These are phyloP conservation scores for Davidsoniella virescens DNA, from an alignment of 2,329 filamentous ascomycete species.

Conservation along the genomic window DNA sequence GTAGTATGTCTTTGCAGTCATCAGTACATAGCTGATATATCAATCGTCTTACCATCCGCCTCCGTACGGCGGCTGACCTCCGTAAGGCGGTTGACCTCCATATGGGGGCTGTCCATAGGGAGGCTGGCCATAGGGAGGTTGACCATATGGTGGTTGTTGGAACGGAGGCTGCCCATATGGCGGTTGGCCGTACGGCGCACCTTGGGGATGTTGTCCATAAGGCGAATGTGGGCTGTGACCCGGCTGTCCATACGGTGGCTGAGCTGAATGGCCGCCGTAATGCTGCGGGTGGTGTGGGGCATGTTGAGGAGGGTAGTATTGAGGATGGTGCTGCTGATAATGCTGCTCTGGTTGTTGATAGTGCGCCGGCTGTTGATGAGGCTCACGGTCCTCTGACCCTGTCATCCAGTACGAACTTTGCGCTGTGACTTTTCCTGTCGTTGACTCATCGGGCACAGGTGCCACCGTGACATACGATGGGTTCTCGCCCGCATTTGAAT, in stretches of 20 bases:
- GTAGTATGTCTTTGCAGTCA: too few species aligned
- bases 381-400: neutral
- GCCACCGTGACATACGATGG: neutral
- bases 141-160: constrained; percentile 1
- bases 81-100: neutral
- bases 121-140: neutral
- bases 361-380: neutral
- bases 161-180: neutral
- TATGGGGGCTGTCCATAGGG: neutral
- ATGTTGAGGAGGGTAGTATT: neutral
- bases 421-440: neutral
- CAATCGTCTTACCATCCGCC: constrained; percentile 1
- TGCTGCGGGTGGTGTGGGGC: neutral
- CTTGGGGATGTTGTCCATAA: constrained; percentile 3
- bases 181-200: constrained; percentile 3
- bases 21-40: too few species aligned
- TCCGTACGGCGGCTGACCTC: neutral
- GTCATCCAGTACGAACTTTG: constrained; percentile 11
- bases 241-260: constrained; percentile 1
- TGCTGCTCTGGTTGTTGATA: neutral
- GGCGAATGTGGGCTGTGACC: neutral
- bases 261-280: neutral
- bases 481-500: constrained; percentile 3
- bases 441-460: neutral
- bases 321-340: constrained; percentile 1